Evolutionary conservation across 176 grass and related monocot species (phyloP), one percentile per base, ranked within the genome.

Genomic region (Alopecurus myosuroides): DNA sequence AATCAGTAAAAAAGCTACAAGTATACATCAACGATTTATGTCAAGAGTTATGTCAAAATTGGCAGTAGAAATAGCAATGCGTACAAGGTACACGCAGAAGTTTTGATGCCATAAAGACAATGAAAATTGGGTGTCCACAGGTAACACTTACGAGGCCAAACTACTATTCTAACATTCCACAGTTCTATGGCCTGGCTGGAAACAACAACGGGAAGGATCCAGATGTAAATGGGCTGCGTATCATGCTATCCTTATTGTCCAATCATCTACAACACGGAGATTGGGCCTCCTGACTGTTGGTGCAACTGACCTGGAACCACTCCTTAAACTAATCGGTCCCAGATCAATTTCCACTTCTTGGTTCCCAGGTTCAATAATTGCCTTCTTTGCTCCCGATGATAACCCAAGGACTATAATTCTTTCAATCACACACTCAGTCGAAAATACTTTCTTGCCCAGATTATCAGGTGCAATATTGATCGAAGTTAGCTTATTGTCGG

Each of bases 351-450:
- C 87, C 60, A 76, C 77, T 84, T 93, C 89, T 26, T 56, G 64
- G 64, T 92, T 98, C 84, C 89, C 95, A 53, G 92, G 92, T 76
- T 93, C 89, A 83, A 93, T 76, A 37, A 95, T 79, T 48, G 93
- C 95, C 78, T 92, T 98, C 89, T 95, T 95, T 73, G 82, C 84
- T 42, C 89, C 90, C 0, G 88, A 87, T 51, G 82, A 71, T 80
- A 93, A 88, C 40, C 95, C 95, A 17, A 98, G 84, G 23, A 98
- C 34, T 80, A 98, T 88, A 76, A 98, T 77, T 80, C 95, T 89
- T 86, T 98, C 95, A 76, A 98, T 63, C 58, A 91, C 76, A 82
- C 93, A 93, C 1, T 88, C 88, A 9, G 87, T 86, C 7, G 91
- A 87, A 82, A 92, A 98, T 88, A 91, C 89, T 79, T 88, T 92